phyloP scores from a whole-genome alignment of 306 rosid species.

The Fragaria ananassa region DNA sequence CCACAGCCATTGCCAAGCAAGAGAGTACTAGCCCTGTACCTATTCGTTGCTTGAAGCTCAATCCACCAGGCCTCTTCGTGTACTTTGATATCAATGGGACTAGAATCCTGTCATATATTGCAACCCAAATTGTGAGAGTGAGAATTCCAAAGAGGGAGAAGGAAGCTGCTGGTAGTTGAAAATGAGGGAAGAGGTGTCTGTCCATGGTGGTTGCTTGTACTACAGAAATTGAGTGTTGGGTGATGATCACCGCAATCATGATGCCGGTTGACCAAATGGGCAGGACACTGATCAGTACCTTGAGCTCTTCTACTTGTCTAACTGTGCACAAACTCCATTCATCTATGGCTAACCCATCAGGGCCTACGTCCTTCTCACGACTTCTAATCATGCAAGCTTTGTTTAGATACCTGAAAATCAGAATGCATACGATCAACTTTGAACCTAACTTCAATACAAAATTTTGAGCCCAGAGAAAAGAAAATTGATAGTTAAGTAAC shows the following conservation, averaged over 20 bases:
- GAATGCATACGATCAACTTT: neutral
- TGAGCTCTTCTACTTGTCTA: conserved; percentile 76
- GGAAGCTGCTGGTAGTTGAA: conserved; percentile 53
- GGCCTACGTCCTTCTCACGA: conserved; percentile 42
- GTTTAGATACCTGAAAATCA: conserved; percentile 56
- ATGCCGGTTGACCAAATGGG: conserved; percentile 80
- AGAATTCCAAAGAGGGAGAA: conserved; percentile 44
- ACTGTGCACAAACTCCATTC: conserved; percentile 68
- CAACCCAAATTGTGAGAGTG: conserved; percentile 54
- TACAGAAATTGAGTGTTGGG: conserved; percentile 42
- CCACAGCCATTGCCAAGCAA: conserved; percentile 36
- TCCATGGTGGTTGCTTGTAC: conserved; percentile 67
- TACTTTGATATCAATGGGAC: conserved; percentile 44
- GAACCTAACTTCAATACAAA: neutral
- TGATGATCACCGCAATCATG: conserved; percentile 24
- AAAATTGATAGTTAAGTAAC: neutral
- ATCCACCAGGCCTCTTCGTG: conserved; percentile 31
- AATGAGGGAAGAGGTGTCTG: conserved; percentile 30
- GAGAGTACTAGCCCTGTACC: conserved; percentile 54
- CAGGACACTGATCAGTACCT: conserved; percentile 58
- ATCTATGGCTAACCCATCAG: conserved; percentile 43
- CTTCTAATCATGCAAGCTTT: conserved; percentile 67
- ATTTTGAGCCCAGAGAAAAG: neutral
- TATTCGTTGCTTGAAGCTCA: conserved; percentile 46
- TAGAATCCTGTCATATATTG: conserved; percentile 45